Evolutionary conservation across 164 flowering plant genomes (phyloP), one percentile per base, ranked within the genome.

Genomic region (Magnolia changhungtana): DNA sequence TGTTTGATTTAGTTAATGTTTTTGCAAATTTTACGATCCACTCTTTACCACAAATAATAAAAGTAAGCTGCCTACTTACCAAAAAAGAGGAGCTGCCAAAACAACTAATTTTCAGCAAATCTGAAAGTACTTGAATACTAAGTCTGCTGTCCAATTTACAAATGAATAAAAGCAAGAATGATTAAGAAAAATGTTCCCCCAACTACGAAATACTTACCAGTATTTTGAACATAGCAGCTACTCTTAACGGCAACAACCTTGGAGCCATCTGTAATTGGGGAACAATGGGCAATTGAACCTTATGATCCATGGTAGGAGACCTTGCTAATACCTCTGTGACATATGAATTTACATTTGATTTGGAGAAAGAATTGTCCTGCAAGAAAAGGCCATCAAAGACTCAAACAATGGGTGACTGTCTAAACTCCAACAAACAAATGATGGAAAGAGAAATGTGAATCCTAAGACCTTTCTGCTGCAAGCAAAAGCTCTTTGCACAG

Each of bases 401-500:
- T 50, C 58, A 18, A 20, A 21, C 58, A 29, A 27, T 68, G 23
- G n/a, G 50, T 11, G 27, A 31, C 49, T 68, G 20, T 21, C 18
- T n/a, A 49, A 18, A 11, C 7, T 70, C 29, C 58, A 49, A 69
- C 50, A 14, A 50, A 70, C 20, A 49, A 70, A 49, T 50, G 45
- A 70, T 19, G 10, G 63, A 72, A 9, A 67, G 63, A 18, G 63
- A 45, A n/a, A 21, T 50, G 18, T 55, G 37, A 72, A 67, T 16
- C 27, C 72, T 50, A 14, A 68, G 21, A 92, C 98, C 93, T 89
- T 89, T 76, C 72, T 83, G 49, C 79, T 73, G 61, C 77, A 78
- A 74, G 95, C 76, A 91, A 96, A 96, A 67, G 97, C 99, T 69
- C 85, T 93, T 77, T 94, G 96, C 71, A 96, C 98, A 58, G 87